These are phyloP conservation scores for Teunomyces aglyptinius DNA, from an alignment of 805 yeast species.

Conservation along the genomic window DNA sequence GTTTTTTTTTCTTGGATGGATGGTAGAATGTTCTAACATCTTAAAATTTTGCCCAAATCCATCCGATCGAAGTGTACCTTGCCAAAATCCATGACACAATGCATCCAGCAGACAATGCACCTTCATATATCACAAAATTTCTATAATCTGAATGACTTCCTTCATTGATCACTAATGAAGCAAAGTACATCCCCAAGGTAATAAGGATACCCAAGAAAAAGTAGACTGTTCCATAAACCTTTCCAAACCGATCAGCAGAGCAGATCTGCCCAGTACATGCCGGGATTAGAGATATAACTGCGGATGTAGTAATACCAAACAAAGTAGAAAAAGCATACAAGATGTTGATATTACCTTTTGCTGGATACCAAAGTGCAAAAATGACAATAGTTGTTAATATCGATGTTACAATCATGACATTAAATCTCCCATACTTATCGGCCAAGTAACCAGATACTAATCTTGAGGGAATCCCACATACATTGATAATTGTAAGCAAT, in stretches of 20 bases:
- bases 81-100: slow-evolving; percentile 42
- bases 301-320: slow-evolving; percentile 57
- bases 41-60: slow-evolving; percentile 13
- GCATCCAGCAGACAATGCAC: slow-evolving; percentile 38
- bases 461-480: slow-evolving; percentile 41
- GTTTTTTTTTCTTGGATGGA: too few relatives aligned
- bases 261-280: slow-evolving; percentile 61
- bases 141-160: slow-evolving; percentile 32
- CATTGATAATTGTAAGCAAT: slow-evolving; percentile 46
- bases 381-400: slow-evolving; percentile 31
- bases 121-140: slow-evolving; percentile 44
- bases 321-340: slow-evolving; percentile 45
- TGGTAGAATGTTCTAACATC: neutral
- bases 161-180: slow-evolving; percentile 25
- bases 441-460: slow-evolving; percentile 31
- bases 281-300: slow-evolving; percentile 57
- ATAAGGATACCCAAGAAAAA: slow-evolving; percentile 37
- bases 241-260: slow-evolving; percentile 52
- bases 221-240: slow-evolving; percentile 51
- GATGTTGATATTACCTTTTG: slow-evolving; percentile 33
- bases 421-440: slow-evolving; percentile 48
- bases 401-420: slow-evolving; percentile 41
- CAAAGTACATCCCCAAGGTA: slow-evolving; percentile 27
- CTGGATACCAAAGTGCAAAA: slow-evolving; percentile 22
- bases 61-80: slow-evolving; percentile 46